Evolutionary conservation across 345 rosid species (phyloP).

Genomic region (Eucalyptus regnans): DNA sequence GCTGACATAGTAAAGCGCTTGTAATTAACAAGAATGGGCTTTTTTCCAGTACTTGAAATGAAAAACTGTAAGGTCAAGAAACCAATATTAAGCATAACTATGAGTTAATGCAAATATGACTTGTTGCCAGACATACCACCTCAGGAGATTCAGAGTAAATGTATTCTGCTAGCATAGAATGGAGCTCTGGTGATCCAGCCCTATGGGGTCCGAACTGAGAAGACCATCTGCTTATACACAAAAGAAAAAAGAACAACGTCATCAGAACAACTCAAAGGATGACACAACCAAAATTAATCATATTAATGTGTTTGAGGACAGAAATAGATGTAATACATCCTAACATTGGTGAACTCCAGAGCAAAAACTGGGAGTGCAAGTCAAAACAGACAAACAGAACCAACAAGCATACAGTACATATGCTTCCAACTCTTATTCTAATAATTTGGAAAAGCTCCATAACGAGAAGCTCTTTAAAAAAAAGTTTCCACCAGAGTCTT

Average conservation of each 20-base stretch:
- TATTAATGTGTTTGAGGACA: background rate
- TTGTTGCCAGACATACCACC: conserved; percentile 40
- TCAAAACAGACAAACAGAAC: background rate
- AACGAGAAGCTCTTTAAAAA: background rate
- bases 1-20: background rate
- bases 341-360: background rate
- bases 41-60: background rate
- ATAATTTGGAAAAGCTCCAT: background rate
- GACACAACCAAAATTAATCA: background rate
- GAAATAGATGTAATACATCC: background rate
- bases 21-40: background rate
- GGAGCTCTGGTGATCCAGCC: conserved; percentile 66
- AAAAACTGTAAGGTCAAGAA: background rate
- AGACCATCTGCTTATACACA: conserved; percentile 59
- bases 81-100: background rate
- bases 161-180: conserved; percentile 83
- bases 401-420: background rate
- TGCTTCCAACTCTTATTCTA: background rate
- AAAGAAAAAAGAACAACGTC: background rate
- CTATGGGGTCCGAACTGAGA: conserved; percentile 63
- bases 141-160: conserved; percentile 85
- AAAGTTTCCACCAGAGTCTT: background rate
- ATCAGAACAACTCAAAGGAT: background rate
- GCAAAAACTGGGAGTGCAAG: background rate
- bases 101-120: background rate